Conservation (phyloP, 1,284 basidiomycete species). For the Vanrija sp. region DNA sequence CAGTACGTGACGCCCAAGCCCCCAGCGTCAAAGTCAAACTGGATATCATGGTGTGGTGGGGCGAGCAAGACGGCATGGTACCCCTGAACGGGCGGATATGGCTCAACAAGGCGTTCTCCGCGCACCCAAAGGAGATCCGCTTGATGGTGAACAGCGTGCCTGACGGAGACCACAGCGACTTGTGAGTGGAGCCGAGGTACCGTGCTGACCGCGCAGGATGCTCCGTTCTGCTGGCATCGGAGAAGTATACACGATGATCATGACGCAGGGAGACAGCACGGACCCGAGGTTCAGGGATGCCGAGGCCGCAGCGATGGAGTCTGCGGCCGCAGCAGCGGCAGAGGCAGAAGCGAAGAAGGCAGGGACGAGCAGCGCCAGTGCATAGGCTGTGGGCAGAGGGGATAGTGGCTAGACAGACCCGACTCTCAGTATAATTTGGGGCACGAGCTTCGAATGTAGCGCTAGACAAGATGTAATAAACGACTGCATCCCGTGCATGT, state of each 20-base stretch:
- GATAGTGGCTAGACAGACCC: too few relatives aligned
- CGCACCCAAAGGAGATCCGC: constrained; percentile 9
- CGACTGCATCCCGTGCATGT: too few relatives aligned
- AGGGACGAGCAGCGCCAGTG: too few relatives aligned
- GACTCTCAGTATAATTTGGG: too few relatives aligned
- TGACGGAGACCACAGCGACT: constrained; percentile 19
- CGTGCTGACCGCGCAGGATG: constrained; percentile 5
- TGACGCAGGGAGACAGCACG: background rate
- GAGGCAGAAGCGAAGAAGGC: too few relatives aligned
- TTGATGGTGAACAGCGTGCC: constrained; percentile 14
- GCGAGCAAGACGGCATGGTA: constrained; percentile 21
- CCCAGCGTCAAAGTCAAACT: background rate
- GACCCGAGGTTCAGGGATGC: background rate
- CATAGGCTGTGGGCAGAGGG: too few relatives aligned
- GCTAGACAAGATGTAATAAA: too few relatives aligned
- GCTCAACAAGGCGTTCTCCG: constrained; percentile 16
- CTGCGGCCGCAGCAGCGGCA: too few relatives aligned
- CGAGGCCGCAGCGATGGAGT: background rate
- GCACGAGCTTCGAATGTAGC: too few relatives aligned
- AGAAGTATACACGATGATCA: constrained; percentile 18
- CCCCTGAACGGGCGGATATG: constrained; percentile 19
- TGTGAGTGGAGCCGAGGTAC: background rate
- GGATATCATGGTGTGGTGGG: constrained; percentile 18
- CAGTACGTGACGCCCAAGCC: constrained; percentile 1
- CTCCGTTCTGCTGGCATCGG: constrained; percentile 17